Evolutionary conservation across 2,329 filamentous ascomycete species (phyloP).

Genomic region (Lachnellula suecica): DNA sequence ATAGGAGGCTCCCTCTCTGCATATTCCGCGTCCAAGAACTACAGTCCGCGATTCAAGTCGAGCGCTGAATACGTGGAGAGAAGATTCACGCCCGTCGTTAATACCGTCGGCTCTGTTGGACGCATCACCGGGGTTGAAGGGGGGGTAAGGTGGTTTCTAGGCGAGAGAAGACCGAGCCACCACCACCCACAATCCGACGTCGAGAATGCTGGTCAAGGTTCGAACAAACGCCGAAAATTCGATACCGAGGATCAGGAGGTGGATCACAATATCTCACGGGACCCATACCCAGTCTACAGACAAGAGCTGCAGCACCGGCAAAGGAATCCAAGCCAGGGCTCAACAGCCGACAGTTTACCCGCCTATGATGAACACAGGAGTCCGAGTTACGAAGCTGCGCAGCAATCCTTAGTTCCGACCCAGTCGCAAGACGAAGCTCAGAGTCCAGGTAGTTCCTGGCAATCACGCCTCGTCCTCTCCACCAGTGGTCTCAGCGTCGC

Average conservation of each 20-base stretch:
- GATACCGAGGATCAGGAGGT: conserved; percentile 39
- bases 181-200: conserved; percentile 40
- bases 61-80: conserved; percentile 89
- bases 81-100: conserved; percentile 81
- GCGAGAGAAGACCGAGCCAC: conserved; percentile 44
- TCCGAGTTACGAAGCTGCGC: conserved; percentile 69
- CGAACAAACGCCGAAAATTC: conserved; percentile 60
- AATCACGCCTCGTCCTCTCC: conserved; percentile 81
- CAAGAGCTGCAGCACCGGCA: conserved; percentile 30
- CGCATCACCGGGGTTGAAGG: conserved; percentile 85
- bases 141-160: conserved; percentile 81
- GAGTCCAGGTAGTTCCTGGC: conserved; percentile 55
- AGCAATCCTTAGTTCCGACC: conserved; percentile 34
- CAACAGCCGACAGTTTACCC: conserved; percentile 71
- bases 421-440: conserved; percentile 28
- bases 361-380: conserved; percentile 80
- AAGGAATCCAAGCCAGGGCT: conserved; percentile 28
- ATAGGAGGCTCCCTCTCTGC: conserved; percentile 83
- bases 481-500: conserved; percentile 89
- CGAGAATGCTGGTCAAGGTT: conserved; percentile 44
- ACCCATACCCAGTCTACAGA: conserved; percentile 27
- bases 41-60: conserved; percentile 85
- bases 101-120: conserved; percentile 80
- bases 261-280: conserved; percentile 32
- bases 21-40: conserved; percentile 86